phyloP scores from a whole-genome alignment of 2,329 filamentous ascomycete species.

The Knoxdaviesia capensis region DNA sequence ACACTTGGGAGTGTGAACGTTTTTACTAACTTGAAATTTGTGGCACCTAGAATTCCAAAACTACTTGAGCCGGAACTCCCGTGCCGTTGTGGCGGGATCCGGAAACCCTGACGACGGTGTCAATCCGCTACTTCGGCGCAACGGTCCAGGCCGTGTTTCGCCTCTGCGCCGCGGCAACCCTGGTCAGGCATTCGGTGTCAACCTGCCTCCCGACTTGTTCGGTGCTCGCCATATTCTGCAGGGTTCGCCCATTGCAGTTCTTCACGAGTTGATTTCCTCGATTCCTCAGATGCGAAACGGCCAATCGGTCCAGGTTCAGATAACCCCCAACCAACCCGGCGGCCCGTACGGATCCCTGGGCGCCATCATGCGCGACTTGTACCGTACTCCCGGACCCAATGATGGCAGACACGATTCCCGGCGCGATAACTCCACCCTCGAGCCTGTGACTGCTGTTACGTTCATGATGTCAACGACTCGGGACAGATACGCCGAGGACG shows the following conservation, averaged over 20 bases:
- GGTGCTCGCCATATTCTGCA: constrained; percentile 10
- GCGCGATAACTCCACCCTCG: constrained; percentile 25
- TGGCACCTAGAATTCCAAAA: too few relatives aligned
- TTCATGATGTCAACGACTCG: constrained; percentile 56
- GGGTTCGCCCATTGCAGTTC: constrained; percentile 31
- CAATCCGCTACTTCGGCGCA: constrained; percentile 68
- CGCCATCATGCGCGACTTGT: constrained; percentile 24
- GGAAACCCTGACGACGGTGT: constrained; percentile 53
- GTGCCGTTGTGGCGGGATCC: constrained; percentile 12
- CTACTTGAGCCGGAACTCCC: too few relatives aligned
- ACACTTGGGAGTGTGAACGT: too few relatives aligned
- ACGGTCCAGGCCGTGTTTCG: constrained; percentile 20
- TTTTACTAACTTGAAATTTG: too few relatives aligned
- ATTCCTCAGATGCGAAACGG: constrained; percentile 24
- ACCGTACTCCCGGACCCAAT: constrained; percentile 11
- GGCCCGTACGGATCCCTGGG: constrained; percentile 10
- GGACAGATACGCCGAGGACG: constrained; percentile 75
- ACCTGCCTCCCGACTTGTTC: constrained; percentile 25
- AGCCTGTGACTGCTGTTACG: constrained; percentile 53
- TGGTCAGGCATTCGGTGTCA: constrained; percentile 30
- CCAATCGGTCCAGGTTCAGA: constrained; percentile 38
- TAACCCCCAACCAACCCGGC: constrained; percentile 26
- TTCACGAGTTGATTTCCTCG: constrained; percentile 35
- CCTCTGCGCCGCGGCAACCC: constrained; percentile 26
- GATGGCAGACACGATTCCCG: constrained; percentile 23